A percentile compares a stretch with the other conserved stretches of the same genome.
Conservation (phyloP, 139 green algal genomes). For the Closterium sp. region DNA sequence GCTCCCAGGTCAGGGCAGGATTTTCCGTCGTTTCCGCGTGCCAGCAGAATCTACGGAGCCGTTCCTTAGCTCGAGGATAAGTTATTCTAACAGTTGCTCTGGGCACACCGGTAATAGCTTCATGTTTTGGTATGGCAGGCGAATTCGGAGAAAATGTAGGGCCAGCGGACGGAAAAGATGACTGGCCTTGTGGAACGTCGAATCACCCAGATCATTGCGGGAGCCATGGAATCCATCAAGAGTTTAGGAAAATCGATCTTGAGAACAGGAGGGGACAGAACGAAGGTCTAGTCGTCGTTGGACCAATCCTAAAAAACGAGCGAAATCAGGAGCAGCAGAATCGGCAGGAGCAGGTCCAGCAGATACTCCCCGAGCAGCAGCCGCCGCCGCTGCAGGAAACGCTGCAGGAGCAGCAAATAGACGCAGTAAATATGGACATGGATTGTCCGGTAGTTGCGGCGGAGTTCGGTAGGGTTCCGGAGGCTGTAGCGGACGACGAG, state of each 20-base stretch:
- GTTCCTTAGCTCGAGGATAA: background rate
- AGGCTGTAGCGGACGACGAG: background rate
- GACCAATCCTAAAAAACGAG: background rate
- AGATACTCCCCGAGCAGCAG: background rate
- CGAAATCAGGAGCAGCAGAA: background rate
- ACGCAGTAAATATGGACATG: background rate
- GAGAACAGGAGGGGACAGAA: background rate
- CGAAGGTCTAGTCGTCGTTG: background rate
- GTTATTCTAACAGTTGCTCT: background rate
- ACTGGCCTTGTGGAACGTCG: background rate
- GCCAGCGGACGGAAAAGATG: background rate
- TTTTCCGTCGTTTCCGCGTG: background rate
- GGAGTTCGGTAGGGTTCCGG: background rate
- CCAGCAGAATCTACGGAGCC: background rate
- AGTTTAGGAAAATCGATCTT: background rate
- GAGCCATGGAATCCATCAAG: background rate
- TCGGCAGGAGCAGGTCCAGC: background rate
- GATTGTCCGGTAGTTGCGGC: background rate
- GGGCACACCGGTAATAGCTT: background rate
- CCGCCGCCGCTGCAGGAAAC: background rate
- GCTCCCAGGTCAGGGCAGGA: background rate
- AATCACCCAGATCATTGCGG: background rate
- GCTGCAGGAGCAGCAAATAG: background rate
- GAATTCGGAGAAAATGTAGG: constrained; percentile 7
- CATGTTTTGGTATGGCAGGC: background rate